Evolutionary conservation across 1,139 yeast genomes (phyloP), one percentile per base, ranked within the genome.

Genomic region (Zygosaccharomyces pseudobailii): DNA sequence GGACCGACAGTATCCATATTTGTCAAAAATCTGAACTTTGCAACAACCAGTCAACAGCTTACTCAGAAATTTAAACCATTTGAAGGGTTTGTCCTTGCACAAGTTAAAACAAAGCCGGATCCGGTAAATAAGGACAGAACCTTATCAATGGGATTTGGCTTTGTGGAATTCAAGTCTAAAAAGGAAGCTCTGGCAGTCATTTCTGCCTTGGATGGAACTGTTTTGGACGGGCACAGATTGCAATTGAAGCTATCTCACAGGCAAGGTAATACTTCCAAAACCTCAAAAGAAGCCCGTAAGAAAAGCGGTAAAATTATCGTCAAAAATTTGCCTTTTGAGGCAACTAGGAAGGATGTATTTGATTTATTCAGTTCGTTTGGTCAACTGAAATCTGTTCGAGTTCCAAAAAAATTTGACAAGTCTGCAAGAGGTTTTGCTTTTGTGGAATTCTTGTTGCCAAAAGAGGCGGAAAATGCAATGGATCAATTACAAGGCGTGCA

Each of bases 351-450:
- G 65, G 98, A 94, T 63, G 81, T 92, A 36, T 82, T 87, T 65
- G 95, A 89, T 65, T 73, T 92, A 54, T 89, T 92, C 70, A 92
- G 90, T 47, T 84, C 96, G 2, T 92, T 90, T 71, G 99, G 98
- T 50, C 90, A 87, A 68, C 74, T 92, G 62, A 88, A 90, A 61
- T 86, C 97, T 2, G 96, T 90, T 40, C 84, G 98, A 65, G 92
- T 92, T 43, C 99, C 99, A 25, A 86, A 86, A 78, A 94, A 94
- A 67, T 89, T 90, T 72, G 95, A 92, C 74, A 86, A 85, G 66
- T 79, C 90, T 31, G 95, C 97, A 13, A 81, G 98, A 66, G 99
- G 99, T 65, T 92, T 92, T 72, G 98, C 98, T 0, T 92, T 92
- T 67, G 96, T 94, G 41, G 99, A 92, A 68, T 94, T 86, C 62